These are phyloP conservation scores for Aureobasidium sp. DNA, from an alignment of 2,329 filamentous ascomycete species.

Conservation along the genomic window DNA sequence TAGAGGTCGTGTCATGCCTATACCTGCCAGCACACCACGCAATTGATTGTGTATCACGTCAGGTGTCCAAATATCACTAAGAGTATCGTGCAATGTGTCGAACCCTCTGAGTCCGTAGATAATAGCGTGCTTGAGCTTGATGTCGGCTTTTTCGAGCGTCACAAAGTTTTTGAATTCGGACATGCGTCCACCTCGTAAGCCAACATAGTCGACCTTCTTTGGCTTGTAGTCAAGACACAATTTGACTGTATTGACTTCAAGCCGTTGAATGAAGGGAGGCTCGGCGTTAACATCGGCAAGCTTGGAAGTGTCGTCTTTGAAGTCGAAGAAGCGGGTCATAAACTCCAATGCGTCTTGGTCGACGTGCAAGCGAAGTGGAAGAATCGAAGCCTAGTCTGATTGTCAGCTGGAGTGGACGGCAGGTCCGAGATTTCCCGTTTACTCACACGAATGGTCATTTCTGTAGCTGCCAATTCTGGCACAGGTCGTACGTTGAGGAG, in stretches of 20 bases:
- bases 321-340: slow-evolving; percentile 94
- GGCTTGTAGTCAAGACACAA: slow-evolving; percentile 95
- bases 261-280: slow-evolving; percentile 68
- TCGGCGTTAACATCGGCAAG: slow-evolving; percentile 43
- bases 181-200: slow-evolving; percentile 84
- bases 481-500: slow-evolving; percentile 82
- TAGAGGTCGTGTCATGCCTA: slow-evolving; percentile 82
- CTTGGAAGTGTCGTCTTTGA: slow-evolving; percentile 66
- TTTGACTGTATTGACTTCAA: slow-evolving; percentile 76
- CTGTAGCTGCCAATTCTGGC: slow-evolving; percentile 74
- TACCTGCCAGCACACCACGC: slow-evolving; percentile 76
- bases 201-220: slow-evolving; percentile 93
- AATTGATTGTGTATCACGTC: slow-evolving; percentile 87
- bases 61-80: slow-evolving; percentile 95
- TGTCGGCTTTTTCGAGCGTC: slow-evolving; percentile 78
- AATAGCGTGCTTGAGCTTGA: slow-evolving; percentile 81
- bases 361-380: slow-evolving; percentile 85
- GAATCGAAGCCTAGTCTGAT: slow-evolving; percentile 52
- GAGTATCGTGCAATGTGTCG: slow-evolving; percentile 76
- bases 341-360: slow-evolving; percentile 98
- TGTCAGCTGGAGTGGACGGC: slow-evolving; percentile 19
- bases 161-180: slow-evolving; percentile 99
- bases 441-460: slow-evolving; percentile 69
- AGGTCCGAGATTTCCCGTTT: neutral
- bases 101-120: slow-evolving; percentile 89